phyloP scores from a whole-genome alignment of 2,329 filamentous ascomycete genomes.

The Cytospora leucostoma region DNA sequence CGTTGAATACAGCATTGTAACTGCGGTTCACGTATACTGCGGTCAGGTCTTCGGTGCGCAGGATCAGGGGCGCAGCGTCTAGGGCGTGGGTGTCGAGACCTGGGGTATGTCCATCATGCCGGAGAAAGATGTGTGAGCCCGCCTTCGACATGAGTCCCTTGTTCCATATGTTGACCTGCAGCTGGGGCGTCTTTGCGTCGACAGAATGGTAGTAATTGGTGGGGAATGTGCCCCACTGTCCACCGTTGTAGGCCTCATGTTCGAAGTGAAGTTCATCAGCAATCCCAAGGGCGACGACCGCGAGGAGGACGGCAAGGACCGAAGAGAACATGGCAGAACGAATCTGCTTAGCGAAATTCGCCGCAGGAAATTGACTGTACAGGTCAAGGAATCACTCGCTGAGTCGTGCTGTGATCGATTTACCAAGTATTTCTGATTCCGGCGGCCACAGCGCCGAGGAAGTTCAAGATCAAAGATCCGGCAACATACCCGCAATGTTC shows the following conservation, averaged over 20 bases:
- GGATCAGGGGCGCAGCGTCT: slow-evolving; percentile 39
- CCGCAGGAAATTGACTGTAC: neutral
- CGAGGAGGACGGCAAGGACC: neutral
- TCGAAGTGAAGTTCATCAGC: slow-evolving; percentile 28
- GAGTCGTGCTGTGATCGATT: neutral
- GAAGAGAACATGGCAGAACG: neutral
- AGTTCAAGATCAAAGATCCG: neutral
- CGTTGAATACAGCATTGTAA: slow-evolving; percentile 35
- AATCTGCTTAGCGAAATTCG: neutral
- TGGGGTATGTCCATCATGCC: slow-evolving; percentile 24
- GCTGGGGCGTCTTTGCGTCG: slow-evolving; percentile 37
- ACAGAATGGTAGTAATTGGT: slow-evolving; percentile 39
- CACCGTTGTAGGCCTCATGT: slow-evolving; percentile 35
- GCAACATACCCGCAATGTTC: neutral
- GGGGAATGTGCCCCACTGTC: slow-evolving; percentile 34
- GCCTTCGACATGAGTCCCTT: slow-evolving; percentile 32
- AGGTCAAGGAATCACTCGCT: neutral
- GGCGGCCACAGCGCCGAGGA: neutral
- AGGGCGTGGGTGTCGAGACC: slow-evolving; percentile 20
- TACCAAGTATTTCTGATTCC: neutral
- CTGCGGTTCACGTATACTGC: slow-evolving; percentile 42
- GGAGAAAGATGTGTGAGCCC: slow-evolving; percentile 39
- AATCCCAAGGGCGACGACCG: neutral
- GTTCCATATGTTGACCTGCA: slow-evolving; percentile 39
- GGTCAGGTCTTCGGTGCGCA: slow-evolving; percentile 39